Percentiles rank a stretch among this genome's conserved stretches.
Evolutionary conservation across 495 filamentous ascomycete species (phyloP).

Genomic region (Tuber brumale): DNA sequence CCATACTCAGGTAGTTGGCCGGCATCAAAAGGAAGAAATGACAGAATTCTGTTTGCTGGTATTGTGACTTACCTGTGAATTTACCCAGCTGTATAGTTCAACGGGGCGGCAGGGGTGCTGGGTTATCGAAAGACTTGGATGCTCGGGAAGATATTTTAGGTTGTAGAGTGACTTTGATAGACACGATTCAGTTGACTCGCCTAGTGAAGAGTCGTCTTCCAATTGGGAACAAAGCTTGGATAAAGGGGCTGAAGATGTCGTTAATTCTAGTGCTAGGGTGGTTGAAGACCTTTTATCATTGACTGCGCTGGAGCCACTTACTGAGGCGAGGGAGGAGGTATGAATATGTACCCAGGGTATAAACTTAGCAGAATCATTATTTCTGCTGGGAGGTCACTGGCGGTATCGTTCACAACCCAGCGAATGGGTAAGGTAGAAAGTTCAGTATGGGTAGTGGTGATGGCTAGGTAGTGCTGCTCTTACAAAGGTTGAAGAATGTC

Average conservation of each 20-base stretch:
- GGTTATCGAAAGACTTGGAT: not conserved
- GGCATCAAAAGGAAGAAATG: not conserved
- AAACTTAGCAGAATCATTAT: not conserved
- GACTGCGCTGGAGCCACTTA: not conserved
- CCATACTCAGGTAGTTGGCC: not conserved
- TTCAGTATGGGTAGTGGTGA: not conserved
- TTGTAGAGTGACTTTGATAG: not conserved
- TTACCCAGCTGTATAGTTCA: not conserved
- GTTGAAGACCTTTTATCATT: not conserved
- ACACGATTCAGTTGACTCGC: not conserved
- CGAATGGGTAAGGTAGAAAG: not conserved
- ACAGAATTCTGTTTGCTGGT: not conserved
- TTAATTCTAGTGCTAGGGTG: not conserved
- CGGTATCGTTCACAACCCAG: not conserved
- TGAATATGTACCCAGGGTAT: not conserved
- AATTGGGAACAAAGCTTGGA: not conserved
- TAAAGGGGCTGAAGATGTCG: not conserved
- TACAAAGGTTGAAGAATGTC: not conserved
- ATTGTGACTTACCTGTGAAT: not conserved
- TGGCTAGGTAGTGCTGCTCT: not conserved
- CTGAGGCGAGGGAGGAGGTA: not conserved
- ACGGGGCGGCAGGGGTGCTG: not conserved
- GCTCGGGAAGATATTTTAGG: not conserved
- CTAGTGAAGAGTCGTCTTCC: not conserved
- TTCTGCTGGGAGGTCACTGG: not conserved